These are phyloP conservation scores for Camellia japonica DNA, from an alignment of 148 eudicot species.

Conservation along the genomic window DNA sequence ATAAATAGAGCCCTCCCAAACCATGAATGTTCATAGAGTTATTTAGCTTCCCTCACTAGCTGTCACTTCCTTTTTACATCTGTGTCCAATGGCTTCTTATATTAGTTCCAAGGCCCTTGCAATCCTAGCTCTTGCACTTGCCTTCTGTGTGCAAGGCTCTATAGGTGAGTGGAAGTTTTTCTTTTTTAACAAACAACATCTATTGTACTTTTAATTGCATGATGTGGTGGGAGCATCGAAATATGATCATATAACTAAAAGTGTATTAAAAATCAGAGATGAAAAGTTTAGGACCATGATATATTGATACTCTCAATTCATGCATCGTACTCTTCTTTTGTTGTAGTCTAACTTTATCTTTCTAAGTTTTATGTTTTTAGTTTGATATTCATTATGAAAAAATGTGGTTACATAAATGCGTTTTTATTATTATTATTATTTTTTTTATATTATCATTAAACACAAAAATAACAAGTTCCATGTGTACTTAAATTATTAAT, in stretches of 20 bases:
- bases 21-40: neutral
- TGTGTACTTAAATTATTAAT: too few species aligned
- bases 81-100: constrained; percentile 18
- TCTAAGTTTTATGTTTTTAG: neutral
- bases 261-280: too few species aligned
- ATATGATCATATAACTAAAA: too few species aligned
- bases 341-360: neutral
- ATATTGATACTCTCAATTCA: neutral
- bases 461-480: too few species aligned
- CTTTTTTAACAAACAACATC: neutral
- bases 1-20: neutral
- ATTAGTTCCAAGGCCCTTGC: constrained; percentile 15
- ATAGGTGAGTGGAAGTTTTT: neutral
- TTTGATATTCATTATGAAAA: too few species aligned
- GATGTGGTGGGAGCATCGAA: too few species aligned
- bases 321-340: neutral
- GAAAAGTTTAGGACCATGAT: too few species aligned
- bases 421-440: too few species aligned
- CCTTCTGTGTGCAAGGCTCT: constrained; percentile 16
- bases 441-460: too few species aligned
- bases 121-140: constrained; percentile 22
- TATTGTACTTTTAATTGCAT: too few species aligned
- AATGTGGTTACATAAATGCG: too few species aligned
- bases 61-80: neutral
- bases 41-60: neutral